Conservation (phyloP, 768 basidiomycete species). For the Polyporus arcularius region DNA sequence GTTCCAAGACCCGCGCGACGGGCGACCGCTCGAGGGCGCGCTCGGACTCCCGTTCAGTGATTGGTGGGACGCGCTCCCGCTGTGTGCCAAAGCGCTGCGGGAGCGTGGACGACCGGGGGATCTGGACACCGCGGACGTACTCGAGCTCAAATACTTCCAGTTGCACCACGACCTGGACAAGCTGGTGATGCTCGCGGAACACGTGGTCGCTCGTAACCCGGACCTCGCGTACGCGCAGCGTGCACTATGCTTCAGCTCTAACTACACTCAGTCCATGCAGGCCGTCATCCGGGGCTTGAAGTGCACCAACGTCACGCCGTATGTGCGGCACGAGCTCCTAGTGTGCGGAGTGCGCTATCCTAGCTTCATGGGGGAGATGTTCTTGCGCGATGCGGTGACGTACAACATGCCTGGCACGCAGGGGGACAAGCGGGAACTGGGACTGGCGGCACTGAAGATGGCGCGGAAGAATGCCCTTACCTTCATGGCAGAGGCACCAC, state of each 20-base stretch:
- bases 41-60: constrained; percentile 56
- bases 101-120: constrained; percentile 39
- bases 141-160: constrained; percentile 61
- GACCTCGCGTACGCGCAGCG: constrained; percentile 62
- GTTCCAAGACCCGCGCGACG: constrained; percentile 46
- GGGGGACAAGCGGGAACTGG: constrained; percentile 44
- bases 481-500: constrained; percentile 56
- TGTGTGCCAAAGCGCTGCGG: constrained; percentile 51
- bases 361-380: constrained; percentile 50
- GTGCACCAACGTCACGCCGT: constrained; percentile 54
- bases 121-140: constrained; percentile 54
- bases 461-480: constrained; percentile 60
- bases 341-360: constrained; percentile 38
- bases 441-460: constrained; percentile 57
- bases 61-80: constrained; percentile 56
- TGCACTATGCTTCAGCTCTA: constrained; percentile 49
- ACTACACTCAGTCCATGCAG: constrained; percentile 51
- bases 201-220: constrained; percentile 51
- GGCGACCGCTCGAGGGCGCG: constrained; percentile 28
- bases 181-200: constrained; percentile 45
- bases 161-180: constrained; percentile 47
- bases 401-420: constrained; percentile 32
- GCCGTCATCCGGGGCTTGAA: constrained; percentile 67
- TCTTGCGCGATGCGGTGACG: too few species aligned
- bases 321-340: constrained; percentile 41